Evolutionary conservation across 257 asterid species (phyloP), one percentile per base, ranked within the genome.

Genomic region (Ballota nigra): DNA sequence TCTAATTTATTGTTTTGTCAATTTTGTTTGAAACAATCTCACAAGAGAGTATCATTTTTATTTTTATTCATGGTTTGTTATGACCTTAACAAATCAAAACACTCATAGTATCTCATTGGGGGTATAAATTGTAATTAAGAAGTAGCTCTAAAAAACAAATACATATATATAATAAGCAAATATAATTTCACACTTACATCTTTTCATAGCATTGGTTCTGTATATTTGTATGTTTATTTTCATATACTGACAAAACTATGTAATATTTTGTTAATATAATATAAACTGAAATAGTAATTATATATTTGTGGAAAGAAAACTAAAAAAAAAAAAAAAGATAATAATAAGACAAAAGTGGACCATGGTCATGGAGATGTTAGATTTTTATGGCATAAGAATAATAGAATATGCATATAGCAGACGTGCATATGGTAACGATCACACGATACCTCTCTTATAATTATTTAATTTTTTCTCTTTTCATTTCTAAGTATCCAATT

Each of bases 281-380:
- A 19, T 49, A 16, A 53, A 19, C 29, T 53, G 15, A 19, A 20
- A 1, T 19, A 53, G 5, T 8, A 53, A 20, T 19, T 53, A 53
- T 29, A 9, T 11, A 55, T 55, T 7, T 24, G 0, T 43, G 11
- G 20, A 3, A 18, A 18, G 11, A 66, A 28, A 4, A 67, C 10
- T 57, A n/a, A n/a, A n/a, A n/a, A n/a, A n/a, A n/a, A n/a, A n/a
- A n/a, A n/a, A n/a, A n/a, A n/a, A n/a, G n/a, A n/a, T n/a, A n/a
- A n/a, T n/a, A n/a, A 18, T 18, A 20, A 6, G 36, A 51, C 65
- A 75, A 65, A 69, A 70, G 43, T 40, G 77, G 74, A 66, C 77
- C 69, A 49, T 13, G 55, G 12, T 43, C 24, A 26, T 41, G 36
- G 55, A 66, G 69, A 36, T 33, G 76, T 63, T 68, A 51, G 63